Evolutionary conservation across 2,329 filamentous ascomycete genomes (phyloP).

Genomic region (Xylariomycetidae sp.): DNA sequence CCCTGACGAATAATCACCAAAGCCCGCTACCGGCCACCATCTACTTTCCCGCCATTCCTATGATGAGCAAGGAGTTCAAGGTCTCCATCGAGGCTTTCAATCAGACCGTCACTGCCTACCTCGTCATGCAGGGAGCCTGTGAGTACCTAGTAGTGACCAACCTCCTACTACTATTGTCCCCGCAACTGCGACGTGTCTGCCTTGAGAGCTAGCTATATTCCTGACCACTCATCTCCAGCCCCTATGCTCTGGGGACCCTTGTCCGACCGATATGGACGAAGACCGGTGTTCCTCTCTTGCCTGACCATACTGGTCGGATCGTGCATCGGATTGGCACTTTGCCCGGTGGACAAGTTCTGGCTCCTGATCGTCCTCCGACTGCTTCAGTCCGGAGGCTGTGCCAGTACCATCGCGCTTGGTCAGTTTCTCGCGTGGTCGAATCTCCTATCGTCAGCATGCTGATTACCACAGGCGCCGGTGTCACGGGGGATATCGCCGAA

Average conservation of each 20-base stretch:
- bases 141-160: too few relatives aligned
- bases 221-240: too few relatives aligned
- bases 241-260: conserved; percentile 32
- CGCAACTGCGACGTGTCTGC: too few relatives aligned
- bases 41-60: conserved; percentile 29
- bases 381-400: conserved; percentile 28
- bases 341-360: conserved; percentile 28
- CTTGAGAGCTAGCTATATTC: too few relatives aligned
- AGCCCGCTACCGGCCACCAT: conserved; percentile 31
- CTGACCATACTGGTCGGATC: conserved; percentile 26
- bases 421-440: neutral
- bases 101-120: conserved; percentile 27
- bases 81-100: conserved; percentile 27
- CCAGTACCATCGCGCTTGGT: conserved; percentile 30
- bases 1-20: conserved; percentile 5
- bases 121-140: conserved; percentile 27
- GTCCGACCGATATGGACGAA: conserved; percentile 28
- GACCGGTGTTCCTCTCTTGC: conserved; percentile 26
- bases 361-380: conserved; percentile 26
- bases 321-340: conserved; percentile 28
- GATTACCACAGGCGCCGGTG: conserved; percentile 16
- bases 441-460: neutral
- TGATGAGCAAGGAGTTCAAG: conserved; percentile 22
- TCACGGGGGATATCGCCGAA: conserved; percentile 29
- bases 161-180: too few relatives aligned